Conservation (phyloP, 306 rosid species). For the Cotoneaster glaucophyllus region DNA sequence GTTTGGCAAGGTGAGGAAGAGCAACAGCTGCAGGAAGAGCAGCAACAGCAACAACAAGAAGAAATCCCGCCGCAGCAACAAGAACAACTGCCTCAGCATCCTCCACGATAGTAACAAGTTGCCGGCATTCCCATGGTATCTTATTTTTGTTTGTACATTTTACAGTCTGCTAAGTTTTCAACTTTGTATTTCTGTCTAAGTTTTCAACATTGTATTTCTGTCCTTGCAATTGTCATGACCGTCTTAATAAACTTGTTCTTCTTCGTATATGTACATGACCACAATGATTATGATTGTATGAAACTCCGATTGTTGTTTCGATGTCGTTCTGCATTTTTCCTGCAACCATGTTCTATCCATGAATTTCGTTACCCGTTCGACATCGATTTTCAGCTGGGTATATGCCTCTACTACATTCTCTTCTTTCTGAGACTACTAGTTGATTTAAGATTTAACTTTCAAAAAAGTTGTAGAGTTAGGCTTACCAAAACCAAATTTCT, state of each 20-base stretch:
- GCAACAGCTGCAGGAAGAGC: conserved; percentile 20
- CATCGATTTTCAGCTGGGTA: too few species aligned
- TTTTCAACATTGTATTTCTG: neutral
- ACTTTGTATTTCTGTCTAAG: neutral
- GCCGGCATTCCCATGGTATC: neutral
- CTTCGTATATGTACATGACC: neutral
- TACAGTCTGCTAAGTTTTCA: neutral
- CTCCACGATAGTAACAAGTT: neutral
- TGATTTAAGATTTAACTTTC: too few species aligned
- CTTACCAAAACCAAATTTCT: too few species aligned
- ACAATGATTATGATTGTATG: neutral
- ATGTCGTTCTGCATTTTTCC: neutral
- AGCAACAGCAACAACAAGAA: conserved; percentile 25
- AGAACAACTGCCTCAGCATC: neutral
- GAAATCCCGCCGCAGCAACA: conserved; percentile 25
- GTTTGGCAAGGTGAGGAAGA: conserved; percentile 63
- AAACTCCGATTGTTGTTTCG: neutral
- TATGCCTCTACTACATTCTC: too few species aligned
- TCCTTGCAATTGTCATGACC: neutral
- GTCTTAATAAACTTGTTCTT: neutral
- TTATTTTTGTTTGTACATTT: neutral
- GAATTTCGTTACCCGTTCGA: neutral
- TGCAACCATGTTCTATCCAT: neutral
- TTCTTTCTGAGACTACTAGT: too few species aligned
- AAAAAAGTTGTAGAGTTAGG: too few species aligned